These are phyloP conservation scores for Colletotrichum cordylinicola DNA, from an alignment of 2,329 filamentous ascomycete genomes.

Conservation along the genomic window DNA sequence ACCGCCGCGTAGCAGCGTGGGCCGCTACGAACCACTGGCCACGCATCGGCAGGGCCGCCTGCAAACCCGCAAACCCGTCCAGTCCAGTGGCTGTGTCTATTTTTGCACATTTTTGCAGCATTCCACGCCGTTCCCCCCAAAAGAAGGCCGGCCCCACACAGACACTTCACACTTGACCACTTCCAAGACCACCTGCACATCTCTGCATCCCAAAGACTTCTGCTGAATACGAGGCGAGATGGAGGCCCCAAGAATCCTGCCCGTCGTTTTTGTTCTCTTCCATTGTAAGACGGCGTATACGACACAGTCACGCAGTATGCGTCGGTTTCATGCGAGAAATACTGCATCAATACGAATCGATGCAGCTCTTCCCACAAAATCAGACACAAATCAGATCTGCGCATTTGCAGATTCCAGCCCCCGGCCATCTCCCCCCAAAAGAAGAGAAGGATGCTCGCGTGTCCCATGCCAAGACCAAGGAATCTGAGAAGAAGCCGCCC, in stretches of 20 bases:
- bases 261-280: background rate
- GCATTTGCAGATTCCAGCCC: background rate
- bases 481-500: background rate
- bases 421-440: background rate
- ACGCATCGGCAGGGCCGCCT: slow-evolving; percentile 10
- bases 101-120: background rate
- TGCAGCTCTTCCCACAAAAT: background rate
- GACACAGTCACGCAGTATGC: background rate
- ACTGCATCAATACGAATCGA: background rate
- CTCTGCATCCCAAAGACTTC: background rate
- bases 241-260: background rate
- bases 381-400: background rate
- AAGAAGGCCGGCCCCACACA: background rate
- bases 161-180: background rate
- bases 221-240: slow-evolving; percentile 15
- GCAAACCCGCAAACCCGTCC: background rate
- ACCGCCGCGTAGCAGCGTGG: background rate
- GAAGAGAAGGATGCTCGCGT: background rate
- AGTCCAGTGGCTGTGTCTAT: slow-evolving; percentile 17
- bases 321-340: background rate
- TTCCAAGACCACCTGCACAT: background rate
- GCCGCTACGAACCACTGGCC: background rate
- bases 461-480: background rate
- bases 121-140: background rate
- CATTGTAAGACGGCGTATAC: background rate